phyloP scores from a whole-genome alignment of 257 asterid genomes.

The Ilex asprella region DNA sequence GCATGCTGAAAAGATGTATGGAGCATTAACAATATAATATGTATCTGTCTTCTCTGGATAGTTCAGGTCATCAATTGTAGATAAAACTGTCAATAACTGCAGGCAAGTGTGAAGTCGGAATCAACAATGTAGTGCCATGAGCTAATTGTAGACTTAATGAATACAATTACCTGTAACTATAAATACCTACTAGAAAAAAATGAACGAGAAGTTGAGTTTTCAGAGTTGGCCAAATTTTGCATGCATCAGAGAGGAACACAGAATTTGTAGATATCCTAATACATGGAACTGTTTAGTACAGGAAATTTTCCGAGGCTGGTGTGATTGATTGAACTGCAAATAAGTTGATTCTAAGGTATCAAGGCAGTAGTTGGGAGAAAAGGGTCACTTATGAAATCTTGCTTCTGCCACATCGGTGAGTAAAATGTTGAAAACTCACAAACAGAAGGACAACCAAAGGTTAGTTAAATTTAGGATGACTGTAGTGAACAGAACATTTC shows the following conservation, averaged over 20 bases:
- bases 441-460: not conserved
- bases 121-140: not conserved
- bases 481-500: not conserved
- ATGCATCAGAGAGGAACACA: not conserved
- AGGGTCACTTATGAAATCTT: too few relatives aligned
- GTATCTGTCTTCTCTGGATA: slow-evolving; percentile 93
- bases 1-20: slow-evolving; percentile 89
- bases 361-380: too few relatives aligned
- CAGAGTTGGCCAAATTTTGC: too few relatives aligned
- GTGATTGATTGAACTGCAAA: too few relatives aligned
- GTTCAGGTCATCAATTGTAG: slow-evolving; percentile 85
- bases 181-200: not conserved
- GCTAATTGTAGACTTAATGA: too few relatives aligned
- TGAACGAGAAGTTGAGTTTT: not conserved
- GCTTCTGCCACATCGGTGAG: too few relatives aligned
- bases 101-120: slow-evolving; percentile 12
- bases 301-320: too few relatives aligned
- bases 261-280: not conserved
- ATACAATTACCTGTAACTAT: not conserved
- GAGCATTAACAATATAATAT: slow-evolving; percentile 85
- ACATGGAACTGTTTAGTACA: not conserved
- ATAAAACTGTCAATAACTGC: slow-evolving; percentile 73
- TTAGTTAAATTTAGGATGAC: too few relatives aligned
- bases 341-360: too few relatives aligned
- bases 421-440: too few relatives aligned